Percentiles rank a stretch among this genome's conserved stretches.
These are phyloP conservation scores for Pittosporum tobira DNA, from an alignment of 129 eudicot species.

Conservation along the genomic window DNA sequence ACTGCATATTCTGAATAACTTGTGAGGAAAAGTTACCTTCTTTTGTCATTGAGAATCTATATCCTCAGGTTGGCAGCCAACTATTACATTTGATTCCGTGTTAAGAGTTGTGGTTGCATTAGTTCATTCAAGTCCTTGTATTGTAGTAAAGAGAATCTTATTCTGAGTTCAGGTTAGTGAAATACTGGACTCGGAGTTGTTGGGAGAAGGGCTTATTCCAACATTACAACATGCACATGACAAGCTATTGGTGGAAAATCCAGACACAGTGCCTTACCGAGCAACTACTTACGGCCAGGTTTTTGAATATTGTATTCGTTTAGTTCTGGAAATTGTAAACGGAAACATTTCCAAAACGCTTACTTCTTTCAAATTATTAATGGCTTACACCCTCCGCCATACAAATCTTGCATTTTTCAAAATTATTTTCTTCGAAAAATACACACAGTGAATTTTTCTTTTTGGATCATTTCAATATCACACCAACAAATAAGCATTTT, in stretches of 20 bases:
- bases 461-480: background rate
- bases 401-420: background rate
- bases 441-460: background rate
- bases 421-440: no score
- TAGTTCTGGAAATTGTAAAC: background rate
- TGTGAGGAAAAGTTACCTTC: background rate
- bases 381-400: no score
- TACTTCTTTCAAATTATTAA: no score
- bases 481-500: background rate
- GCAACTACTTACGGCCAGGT: conserved; percentile 88
- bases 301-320: background rate
- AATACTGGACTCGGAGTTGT: conserved; percentile 80
- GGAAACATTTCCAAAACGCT: background rate
- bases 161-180: conserved; percentile 63
- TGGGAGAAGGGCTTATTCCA: conserved; percentile 94
- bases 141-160: background rate
- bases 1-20: background rate
- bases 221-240: conserved; percentile 91
- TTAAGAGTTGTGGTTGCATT: background rate
- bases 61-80: background rate
- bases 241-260: conserved; percentile 62
- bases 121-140: background rate
- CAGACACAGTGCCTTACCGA: conserved; percentile 63
- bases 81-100: background rate
- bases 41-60: background rate